phyloP scores from a whole-genome alignment of 2,329 filamentous ascomycete genomes.

The Ascochyta clinopodiicola region DNA sequence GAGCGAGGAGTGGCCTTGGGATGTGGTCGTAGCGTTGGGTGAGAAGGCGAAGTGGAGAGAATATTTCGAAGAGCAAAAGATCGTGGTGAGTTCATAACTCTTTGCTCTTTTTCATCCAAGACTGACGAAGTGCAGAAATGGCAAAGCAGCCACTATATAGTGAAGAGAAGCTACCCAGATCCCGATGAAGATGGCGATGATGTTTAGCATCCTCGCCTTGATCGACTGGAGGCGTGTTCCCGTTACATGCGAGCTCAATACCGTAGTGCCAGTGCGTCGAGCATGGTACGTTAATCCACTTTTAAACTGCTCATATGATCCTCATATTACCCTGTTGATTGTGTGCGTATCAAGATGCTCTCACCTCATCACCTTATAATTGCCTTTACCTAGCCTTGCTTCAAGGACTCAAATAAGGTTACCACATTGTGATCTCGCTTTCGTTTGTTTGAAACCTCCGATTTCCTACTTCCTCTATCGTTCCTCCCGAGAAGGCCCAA shows the following conservation, averaged over 20 bases:
- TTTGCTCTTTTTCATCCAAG: neutral
- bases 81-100: slow-evolving; percentile 6
- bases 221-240: neutral
- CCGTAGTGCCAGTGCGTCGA: neutral
- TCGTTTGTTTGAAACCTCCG: neutral
- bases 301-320: neutral
- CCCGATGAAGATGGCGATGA: neutral
- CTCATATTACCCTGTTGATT: neutral
- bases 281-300: neutral
- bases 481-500: too few species aligned
- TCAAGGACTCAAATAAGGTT: neutral
- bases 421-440: neutral
- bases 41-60: slow-evolving; percentile 19
- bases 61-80: slow-evolving; percentile 15
- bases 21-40: slow-evolving; percentile 12
- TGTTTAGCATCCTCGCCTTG: neutral
- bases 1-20: slow-evolving; percentile 21
- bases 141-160: slow-evolving; percentile 18
- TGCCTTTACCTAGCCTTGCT: neutral
- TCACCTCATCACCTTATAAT: neutral
- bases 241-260: neutral
- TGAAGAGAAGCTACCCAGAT: slow-evolving; percentile 13
- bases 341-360: neutral
- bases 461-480: too few species aligned
- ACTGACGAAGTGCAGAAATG: slow-evolving; percentile 15